Evolutionary conservation across 805 yeast species (phyloP).

Genomic region (Sugiyamaella chiloensis): DNA sequence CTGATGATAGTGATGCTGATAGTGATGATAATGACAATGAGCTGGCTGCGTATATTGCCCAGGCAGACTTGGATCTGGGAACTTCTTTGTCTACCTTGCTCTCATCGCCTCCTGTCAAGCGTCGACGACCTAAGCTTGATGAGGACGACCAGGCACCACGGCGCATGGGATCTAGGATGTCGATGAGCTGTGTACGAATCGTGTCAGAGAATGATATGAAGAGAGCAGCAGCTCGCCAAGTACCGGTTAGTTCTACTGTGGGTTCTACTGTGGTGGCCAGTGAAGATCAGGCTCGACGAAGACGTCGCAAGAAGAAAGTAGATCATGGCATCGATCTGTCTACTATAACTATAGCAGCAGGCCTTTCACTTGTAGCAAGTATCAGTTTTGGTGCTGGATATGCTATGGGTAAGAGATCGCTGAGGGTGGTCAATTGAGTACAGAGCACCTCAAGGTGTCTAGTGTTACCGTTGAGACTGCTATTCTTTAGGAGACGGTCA

Average conservation of each 20-base stretch:
- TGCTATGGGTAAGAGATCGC: slow-evolving; percentile 22
- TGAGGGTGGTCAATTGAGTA: too few species aligned
- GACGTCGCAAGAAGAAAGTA: slow-evolving; percentile 8
- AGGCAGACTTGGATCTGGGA: slow-evolving; percentile 17
- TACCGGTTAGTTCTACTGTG: neutral
- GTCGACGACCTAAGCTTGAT: neutral
- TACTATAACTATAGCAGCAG: slow-evolving; percentile 20
- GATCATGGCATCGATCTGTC: slow-evolving; percentile 8
- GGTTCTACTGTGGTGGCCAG: neutral
- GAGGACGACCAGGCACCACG: neutral
- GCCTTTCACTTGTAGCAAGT: slow-evolving; percentile 22
- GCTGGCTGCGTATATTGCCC: neutral
- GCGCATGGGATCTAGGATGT: slow-evolving; percentile 6
- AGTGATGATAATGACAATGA: slow-evolving; percentile 14
- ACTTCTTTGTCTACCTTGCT: slow-evolving; percentile 18
- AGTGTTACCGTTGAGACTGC: neutral
- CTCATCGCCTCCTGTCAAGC: slow-evolving; percentile 3
- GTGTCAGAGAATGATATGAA: slow-evolving; percentile 16
- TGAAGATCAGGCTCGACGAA: neutral
- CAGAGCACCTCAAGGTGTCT: too few species aligned
- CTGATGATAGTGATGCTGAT: slow-evolving; percentile 10
- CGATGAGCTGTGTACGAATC: slow-evolving; percentile 11
- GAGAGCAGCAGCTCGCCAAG: neutral
- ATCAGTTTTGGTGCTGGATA: slow-evolving; percentile 26
- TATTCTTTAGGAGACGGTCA: too few species aligned